Evolutionary conservation across 495 filamentous ascomycete species (phyloP).

Genomic region (Talaromyces stipitatus): DNA sequence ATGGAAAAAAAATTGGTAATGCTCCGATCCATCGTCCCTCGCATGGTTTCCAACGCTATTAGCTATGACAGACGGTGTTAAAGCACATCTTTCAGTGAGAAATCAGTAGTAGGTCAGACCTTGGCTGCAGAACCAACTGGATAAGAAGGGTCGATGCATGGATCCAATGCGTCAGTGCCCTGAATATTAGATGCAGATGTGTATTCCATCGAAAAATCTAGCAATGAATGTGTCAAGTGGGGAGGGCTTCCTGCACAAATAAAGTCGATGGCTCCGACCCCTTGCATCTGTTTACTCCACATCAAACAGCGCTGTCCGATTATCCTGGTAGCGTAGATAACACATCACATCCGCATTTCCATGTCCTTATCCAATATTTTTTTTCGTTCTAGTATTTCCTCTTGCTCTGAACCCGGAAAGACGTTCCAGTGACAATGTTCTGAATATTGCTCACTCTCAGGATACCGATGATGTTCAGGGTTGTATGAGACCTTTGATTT

Average conservation of each 20-base stretch:
- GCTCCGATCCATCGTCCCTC: slow-evolving; percentile 1
- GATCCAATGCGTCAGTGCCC: not conserved
- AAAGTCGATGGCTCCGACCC: slow-evolving; percentile 1
- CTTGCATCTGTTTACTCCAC: slow-evolving; percentile 1
- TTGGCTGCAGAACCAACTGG: not conserved
- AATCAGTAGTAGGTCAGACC: not conserved
- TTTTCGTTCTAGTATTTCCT: not conserved
- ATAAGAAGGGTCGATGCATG: not conserved
- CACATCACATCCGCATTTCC: not conserved
- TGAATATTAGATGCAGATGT: not conserved
- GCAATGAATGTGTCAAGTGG: not conserved
- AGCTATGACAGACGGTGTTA: not conserved
- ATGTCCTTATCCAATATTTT: not conserved
- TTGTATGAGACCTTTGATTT: not conserved
- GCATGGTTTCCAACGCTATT: slow-evolving; percentile 2
- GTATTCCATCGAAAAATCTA: not conserved
- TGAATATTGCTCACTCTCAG: not conserved
- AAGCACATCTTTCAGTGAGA: not conserved
- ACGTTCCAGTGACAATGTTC: not conserved
- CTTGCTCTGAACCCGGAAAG: not conserved
- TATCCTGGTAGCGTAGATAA: not conserved
- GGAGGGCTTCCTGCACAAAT: not conserved
- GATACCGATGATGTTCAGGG: not conserved
- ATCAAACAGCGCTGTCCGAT: not conserved
- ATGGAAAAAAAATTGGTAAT: not conserved